Evolutionary conservation across 495 filamentous ascomycete species (phyloP).

Genomic region (Penicillium pancosmium): DNA sequence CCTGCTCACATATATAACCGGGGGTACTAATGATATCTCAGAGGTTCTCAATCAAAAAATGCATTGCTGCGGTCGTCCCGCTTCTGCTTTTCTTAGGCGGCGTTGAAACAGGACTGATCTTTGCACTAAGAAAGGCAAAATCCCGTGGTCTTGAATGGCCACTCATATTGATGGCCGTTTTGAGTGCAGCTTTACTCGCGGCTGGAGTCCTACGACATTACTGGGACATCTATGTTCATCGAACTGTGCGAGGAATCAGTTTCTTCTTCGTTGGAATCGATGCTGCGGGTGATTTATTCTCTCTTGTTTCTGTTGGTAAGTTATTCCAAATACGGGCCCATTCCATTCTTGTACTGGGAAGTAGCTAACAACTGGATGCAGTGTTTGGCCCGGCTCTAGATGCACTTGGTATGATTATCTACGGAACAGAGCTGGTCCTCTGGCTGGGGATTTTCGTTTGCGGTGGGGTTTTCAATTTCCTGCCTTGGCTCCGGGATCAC

Average conservation of each 20-base stretch:
- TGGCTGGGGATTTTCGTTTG: constrained; percentile 66
- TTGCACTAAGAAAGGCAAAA: constrained; percentile 49
- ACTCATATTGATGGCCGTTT: constrained; percentile 58
- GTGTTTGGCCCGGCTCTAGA: constrained; percentile 59
- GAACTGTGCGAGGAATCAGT: constrained; percentile 64
- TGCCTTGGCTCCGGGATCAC: constrained; percentile 49
- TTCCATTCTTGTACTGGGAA: background rate
- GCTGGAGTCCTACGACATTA: constrained; percentile 59
- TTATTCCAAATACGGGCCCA: background rate
- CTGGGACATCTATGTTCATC: constrained; percentile 60
- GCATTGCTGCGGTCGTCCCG: constrained; percentile 38
- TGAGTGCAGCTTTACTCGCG: constrained; percentile 58
- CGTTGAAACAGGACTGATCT: constrained; percentile 53
- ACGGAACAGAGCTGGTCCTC: constrained; percentile 60
- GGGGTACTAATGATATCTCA: constrained; percentile 21
- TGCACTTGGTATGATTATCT: constrained; percentile 61
- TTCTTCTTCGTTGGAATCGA: constrained; percentile 69
- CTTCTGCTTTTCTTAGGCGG: constrained; percentile 50
- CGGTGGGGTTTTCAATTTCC: constrained; percentile 59
- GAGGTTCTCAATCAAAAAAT: constrained; percentile 48
- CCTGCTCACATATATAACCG: background rate
- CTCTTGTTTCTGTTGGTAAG: constrained; percentile 57
- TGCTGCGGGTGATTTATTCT: constrained; percentile 64
- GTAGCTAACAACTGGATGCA: constrained; percentile 4
- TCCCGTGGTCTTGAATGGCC: constrained; percentile 49